Percentiles rank a stretch among this genome's conserved stretches.
Evolutionary conservation across 345 rosid species (phyloP).

Genomic region (Heritiera littoralis): DNA sequence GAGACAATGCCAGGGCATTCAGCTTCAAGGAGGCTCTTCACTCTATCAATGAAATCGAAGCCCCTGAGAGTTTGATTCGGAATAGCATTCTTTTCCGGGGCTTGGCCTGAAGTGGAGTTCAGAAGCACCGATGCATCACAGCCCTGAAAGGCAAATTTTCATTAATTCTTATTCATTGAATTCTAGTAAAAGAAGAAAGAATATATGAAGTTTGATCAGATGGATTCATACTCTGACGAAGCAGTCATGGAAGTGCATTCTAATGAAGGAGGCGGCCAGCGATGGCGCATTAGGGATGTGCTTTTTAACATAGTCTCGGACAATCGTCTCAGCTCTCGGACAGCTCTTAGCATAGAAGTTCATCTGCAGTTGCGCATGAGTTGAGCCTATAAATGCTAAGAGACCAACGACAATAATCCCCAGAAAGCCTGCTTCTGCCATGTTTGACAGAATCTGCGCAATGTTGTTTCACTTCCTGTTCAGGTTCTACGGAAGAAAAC

Average conservation of each 20-base stretch:
- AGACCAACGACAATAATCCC: conserved; percentile 30
- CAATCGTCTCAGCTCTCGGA: conserved; percentile 74
- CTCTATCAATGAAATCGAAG: conserved; percentile 66
- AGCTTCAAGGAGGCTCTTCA: conserved; percentile 64
- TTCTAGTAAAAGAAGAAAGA: neutral
- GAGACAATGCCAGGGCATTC: conserved; percentile 77
- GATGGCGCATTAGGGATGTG: conserved; percentile 75
- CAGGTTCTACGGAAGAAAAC: neutral
- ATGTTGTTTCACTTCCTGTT: neutral
- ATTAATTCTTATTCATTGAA: neutral
- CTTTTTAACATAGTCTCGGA: conserved; percentile 50
- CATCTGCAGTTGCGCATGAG: conserved; percentile 59
- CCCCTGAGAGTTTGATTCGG: conserved; percentile 77
- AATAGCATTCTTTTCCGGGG: conserved; percentile 53
- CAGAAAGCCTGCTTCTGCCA: conserved; percentile 25
- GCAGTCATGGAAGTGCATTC: conserved; percentile 95
- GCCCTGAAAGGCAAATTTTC: conserved; percentile 45
- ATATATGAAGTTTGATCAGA: neutral
- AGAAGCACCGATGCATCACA: conserved; percentile 87
- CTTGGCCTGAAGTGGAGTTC: conserved; percentile 59
- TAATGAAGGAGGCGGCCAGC: conserved; percentile 65
- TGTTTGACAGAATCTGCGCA: neutral
- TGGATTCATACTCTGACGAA: conserved; percentile 57
- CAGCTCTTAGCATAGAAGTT: conserved; percentile 63
- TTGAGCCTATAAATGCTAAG: conserved; percentile 36